A percentile compares a stretch with the other conserved stretches of the same genome.
Evolutionary conservation across 2,329 filamentous ascomycete species (phyloP).

Genomic region (Tricladium varicosporioides): DNA sequence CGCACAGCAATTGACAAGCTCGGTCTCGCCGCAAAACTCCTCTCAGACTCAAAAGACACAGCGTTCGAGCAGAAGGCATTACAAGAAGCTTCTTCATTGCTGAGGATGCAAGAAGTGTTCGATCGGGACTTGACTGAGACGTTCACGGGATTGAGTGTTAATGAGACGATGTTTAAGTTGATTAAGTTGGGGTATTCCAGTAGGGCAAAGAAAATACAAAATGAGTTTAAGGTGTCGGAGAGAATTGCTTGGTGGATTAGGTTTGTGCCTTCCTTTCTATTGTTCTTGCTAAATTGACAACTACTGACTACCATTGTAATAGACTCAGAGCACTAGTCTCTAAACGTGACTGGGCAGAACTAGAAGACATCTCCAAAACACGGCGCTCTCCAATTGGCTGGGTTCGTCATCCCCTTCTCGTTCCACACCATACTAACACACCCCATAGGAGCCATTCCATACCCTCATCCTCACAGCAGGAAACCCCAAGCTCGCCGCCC

Average conservation of each 20-base stretch:
- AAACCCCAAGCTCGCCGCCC: constrained; percentile 79
- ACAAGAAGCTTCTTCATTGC: constrained; percentile 74
- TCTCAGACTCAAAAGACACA: constrained; percentile 80
- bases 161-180: constrained; percentile 89
- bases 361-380: constrained; percentile 77
- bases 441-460: constrained; percentile 67
- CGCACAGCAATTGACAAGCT: constrained; percentile 79
- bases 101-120: constrained; percentile 83
- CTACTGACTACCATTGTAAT: constrained; percentile 5
- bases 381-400: constrained; percentile 92
- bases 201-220: constrained; percentile 82
- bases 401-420: constrained; percentile 48
- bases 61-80: constrained; percentile 71
- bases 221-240: constrained; percentile 90
- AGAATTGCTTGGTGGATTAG: constrained; percentile 85
- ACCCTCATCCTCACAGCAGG: constrained; percentile 85
- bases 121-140: constrained; percentile 77
- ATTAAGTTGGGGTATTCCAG: constrained; percentile 79
- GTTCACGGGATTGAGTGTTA: constrained; percentile 81
- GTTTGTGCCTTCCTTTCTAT: constrained; percentile 38
- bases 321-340: constrained; percentile 85
- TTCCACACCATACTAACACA: neutral
- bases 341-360: constrained; percentile 86
- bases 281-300: neutral
- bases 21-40: constrained; percentile 77